Base-by-base conservation (phyloP, 805 yeast genomes). In the Barnettozyma siamensis region DNA sequence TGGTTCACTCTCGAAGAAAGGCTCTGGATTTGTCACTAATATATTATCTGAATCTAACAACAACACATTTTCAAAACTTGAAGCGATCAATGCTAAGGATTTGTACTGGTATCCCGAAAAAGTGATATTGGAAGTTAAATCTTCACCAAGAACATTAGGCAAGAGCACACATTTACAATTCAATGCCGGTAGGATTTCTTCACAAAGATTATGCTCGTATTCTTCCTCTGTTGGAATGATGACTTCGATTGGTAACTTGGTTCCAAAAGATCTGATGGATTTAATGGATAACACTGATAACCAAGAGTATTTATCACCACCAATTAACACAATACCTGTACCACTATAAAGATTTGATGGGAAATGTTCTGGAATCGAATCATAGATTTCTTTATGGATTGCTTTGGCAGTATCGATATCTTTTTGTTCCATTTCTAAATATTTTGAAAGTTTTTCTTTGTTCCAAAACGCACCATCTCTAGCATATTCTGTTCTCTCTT, bases 11-110 rank as follows among this genome's bases (percentile, higher is more conserved):
- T 57, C 50, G 35, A 77, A 64, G 32, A 80, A 62, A 3, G 57
- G 40, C 46, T 73, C 78, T 2, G 80, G 73, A 13, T 67, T 56
- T 39, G 67, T 67, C 11, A 74, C 68, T 0, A 80, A 73, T 15
- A 74, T 64, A 48, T 83, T 78, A 62, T 88, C 96, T 40, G 89
- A 78, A 54, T 88, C 96, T 49, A 86, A 59, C 39, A 85, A 67
- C 50, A 86, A 66, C 12, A 83, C 80, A 46, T 84, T 77, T 49
- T 86, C 85, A 60, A 87, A 88, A 36, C 80, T 71, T 1, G 95
- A 84, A 8, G 83, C 80, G 44, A 88, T 65, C 28, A 88, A 54
- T 0, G 95, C 88, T 43, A 86, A 67, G 0, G 81, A 72, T 58
- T 86, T 87, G 56, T 74, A 76, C 53, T 85, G 93, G 58, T 80